A percentile compares a stretch with the other conserved stretches of the same genome.
Conservation (phyloP, 208 protist species). For the Leishmania turanica region DNA sequence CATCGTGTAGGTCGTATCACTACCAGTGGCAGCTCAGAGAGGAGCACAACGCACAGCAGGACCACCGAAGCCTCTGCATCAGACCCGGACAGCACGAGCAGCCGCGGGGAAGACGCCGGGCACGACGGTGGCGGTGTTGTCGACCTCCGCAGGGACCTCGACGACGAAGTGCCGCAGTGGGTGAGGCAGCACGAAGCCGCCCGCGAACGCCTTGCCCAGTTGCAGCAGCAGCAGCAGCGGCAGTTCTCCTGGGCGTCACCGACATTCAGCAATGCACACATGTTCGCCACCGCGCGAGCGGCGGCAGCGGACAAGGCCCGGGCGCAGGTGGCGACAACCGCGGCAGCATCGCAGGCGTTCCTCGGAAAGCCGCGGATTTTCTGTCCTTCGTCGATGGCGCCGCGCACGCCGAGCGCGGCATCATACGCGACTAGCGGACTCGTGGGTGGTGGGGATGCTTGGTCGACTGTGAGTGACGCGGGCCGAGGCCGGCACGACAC, state of each 20-base stretch:
- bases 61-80: neutral
- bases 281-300: neutral
- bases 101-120: neutral
- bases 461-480: neutral
- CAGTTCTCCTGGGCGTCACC: slow-evolving; percentile 7
- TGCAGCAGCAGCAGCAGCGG: slow-evolving; percentile 2
- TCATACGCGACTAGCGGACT: neutral
- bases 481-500: neutral
- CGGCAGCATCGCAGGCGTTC: slow-evolving; percentile 2
- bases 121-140: neutral
- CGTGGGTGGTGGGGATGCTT: neutral
- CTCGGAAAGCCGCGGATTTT: slow-evolving; percentile 21
- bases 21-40: neutral
- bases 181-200: slow-evolving; percentile 18
- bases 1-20: neutral
- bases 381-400: slow-evolving; percentile 23
- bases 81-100: neutral
- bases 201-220: slow-evolving; percentile 5
- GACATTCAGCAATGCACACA: slow-evolving; percentile 1
- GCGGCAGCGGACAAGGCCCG: neutral
- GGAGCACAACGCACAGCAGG: neutral
- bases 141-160: slow-evolving; percentile 13
- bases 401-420: slow-evolving; percentile 2
- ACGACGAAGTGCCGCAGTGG: slow-evolving; percentile 34
- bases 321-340: neutral